Percentiles rank a stretch among this genome's conserved stretches.
Evolutionary conservation across 805 yeast species (phyloP).

Genomic region (Tetrapisispora pingtungensis): DNA sequence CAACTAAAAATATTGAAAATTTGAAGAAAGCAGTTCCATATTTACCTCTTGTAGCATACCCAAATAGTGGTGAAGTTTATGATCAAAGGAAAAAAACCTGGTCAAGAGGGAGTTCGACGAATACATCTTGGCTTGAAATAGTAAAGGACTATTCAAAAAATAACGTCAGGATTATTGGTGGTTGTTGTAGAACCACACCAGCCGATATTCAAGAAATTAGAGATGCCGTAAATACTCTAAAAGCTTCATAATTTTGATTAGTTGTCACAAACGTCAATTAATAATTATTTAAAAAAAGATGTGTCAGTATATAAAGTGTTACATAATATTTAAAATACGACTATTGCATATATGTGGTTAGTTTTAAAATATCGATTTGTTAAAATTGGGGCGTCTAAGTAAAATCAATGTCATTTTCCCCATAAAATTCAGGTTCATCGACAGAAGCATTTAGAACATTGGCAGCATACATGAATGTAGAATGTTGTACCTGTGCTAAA

Average conservation of each 20-base stretch:
- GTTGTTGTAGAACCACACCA: slow-evolving; percentile 68
- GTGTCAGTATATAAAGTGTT: neutral
- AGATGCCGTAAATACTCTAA: slow-evolving; percentile 7
- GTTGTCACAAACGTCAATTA: too few relatives aligned
- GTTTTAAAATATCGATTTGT: too few relatives aligned
- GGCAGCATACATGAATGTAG: slow-evolving; percentile 43
- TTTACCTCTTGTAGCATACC: slow-evolving; percentile 47
- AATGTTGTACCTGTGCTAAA: slow-evolving; percentile 61
- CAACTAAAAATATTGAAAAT: slow-evolving; percentile 32
- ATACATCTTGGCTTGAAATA: slow-evolving; percentile 31
- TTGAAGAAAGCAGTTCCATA: slow-evolving; percentile 15
- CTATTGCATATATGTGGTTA: neutral
- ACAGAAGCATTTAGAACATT: slow-evolving; percentile 43
- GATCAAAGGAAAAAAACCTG: slow-evolving; percentile 39
- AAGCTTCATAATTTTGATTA: neutral
- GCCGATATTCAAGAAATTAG: slow-evolving; percentile 23
- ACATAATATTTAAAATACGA: neutral
- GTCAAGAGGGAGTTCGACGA: slow-evolving; percentile 24
- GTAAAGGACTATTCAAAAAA: slow-evolving; percentile 33
- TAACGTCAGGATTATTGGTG: slow-evolving; percentile 51
- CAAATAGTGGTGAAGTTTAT: slow-evolving; percentile 66
- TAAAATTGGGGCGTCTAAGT: neutral
- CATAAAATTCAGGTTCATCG: slow-evolving; percentile 18
- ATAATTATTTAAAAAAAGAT: neutral
- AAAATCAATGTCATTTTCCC: slow-evolving; percentile 1